A percentile compares a stretch with the other conserved stretches of the same genome.
Conservation (phyloP, 2,329 filamentous ascomycete genomes). For the Ilyonectria destructans region DNA sequence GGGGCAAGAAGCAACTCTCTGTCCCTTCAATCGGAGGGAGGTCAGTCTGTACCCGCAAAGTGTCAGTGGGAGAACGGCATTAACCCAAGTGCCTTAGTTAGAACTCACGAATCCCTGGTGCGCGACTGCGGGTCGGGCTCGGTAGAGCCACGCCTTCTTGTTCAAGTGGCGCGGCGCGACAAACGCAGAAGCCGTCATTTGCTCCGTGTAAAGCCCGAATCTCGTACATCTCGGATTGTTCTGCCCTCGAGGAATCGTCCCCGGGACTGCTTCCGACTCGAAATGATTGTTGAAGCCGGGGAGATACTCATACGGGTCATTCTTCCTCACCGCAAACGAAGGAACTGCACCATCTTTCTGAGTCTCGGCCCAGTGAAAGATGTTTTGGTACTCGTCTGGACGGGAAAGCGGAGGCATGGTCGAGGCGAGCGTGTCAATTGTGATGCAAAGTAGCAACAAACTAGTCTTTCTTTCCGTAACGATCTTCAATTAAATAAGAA, state of each 20-base stretch:
- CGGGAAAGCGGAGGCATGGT: constrained; percentile 9
- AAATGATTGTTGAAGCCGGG: constrained; percentile 68
- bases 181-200: constrained; percentile 59
- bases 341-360: constrained; percentile 70
- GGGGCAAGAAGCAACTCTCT: constrained; percentile 45
- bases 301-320: constrained; percentile 68
- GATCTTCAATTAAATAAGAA: neutral
- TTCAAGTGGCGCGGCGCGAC: constrained; percentile 51
- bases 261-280: constrained; percentile 62
- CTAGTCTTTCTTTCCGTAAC: neutral
- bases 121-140: constrained; percentile 50
- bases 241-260: constrained; percentile 63
- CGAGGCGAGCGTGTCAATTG: too few relatives aligned
- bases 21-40: constrained; percentile 45
- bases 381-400: constrained; percentile 62
- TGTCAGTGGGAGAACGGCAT: constrained; percentile 4
- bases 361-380: constrained; percentile 74
- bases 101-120: constrained; percentile 49
- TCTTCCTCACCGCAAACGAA: constrained; percentile 63
- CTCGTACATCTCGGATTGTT: constrained; percentile 61
- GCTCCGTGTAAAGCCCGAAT: constrained; percentile 59
- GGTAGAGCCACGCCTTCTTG: constrained; percentile 53
- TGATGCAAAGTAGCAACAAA: neutral
- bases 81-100: rapidly evolving
- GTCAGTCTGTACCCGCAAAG: constrained; percentile 34